Percentiles rank a stretch among this genome's conserved stretches.
Evolutionary conservation across 768 basidiomycete genomes (phyloP).

Genomic region (Gloeopeniophorella convolvens): DNA sequence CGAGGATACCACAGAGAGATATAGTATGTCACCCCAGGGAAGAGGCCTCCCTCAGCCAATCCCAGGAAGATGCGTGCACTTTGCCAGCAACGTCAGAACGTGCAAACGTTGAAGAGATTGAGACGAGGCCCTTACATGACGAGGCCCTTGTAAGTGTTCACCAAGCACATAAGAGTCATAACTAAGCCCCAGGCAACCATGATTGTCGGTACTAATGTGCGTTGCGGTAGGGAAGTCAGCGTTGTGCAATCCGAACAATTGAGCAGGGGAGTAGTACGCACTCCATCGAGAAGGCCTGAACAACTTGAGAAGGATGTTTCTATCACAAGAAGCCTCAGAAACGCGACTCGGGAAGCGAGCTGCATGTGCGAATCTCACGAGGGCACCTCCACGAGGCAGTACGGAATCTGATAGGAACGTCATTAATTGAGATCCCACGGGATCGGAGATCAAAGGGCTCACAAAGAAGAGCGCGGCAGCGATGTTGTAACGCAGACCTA

Average conservation of each 20-base stretch:
- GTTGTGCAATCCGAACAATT: too few species aligned
- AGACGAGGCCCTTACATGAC: conserved; percentile 26
- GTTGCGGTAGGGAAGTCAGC: conserved; percentile 10
- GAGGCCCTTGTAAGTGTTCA: conserved; percentile 29
- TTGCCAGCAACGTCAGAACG: not conserved
- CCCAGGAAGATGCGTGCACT: conserved; percentile 41
- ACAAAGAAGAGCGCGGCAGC: conserved; percentile 36
- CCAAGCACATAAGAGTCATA: conserved; percentile 35
- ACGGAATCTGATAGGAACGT: conserved; percentile 26
- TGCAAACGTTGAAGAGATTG: not conserved
- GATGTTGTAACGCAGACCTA: conserved; percentile 32
- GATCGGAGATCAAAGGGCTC: conserved; percentile 1
- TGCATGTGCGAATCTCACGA: conserved; percentile 29
- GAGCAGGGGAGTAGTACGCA: conserved; percentile 20
- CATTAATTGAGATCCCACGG: not conserved
- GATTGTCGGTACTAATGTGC: conserved; percentile 32
- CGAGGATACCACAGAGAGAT: conserved; percentile 57
- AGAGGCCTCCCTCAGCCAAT: conserved; percentile 39
- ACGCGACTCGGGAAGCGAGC: not conserved
- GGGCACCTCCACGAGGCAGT: conserved; percentile 34
- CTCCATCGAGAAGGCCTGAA: conserved; percentile 33
- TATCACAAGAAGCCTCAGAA: conserved; percentile 9
- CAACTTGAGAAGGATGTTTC: conserved; percentile 35
- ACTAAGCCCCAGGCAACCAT: conserved; percentile 37
- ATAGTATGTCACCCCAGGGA: conserved; percentile 37